Evolutionary conservation across 177 flowering plant genomes (phyloP), one percentile per base, ranked within the genome.

Genomic region (Vitis hybrid): DNA sequence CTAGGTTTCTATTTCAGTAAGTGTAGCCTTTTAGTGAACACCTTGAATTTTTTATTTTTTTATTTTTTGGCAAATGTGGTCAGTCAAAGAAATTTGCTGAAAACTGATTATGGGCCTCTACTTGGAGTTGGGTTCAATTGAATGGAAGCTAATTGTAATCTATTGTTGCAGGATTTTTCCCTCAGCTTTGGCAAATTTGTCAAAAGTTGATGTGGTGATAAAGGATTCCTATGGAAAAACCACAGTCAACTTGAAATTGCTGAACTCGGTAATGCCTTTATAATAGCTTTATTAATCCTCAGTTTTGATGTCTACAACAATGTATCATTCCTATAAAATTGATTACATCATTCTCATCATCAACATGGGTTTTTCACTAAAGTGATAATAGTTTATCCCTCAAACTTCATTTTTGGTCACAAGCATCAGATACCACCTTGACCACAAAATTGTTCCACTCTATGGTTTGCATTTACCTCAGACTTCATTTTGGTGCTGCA

Each of bases 141-240:
- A 57, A 22, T 54, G 28, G 31, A 28, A 57, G 51, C 53, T 75
- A 51, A 69, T 28, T 79, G 20, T 22, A 31, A 51, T 71, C 5
- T 66, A 31, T 75, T 65, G 57, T 79, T 64, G 68, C 87, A 92
- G 99, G 94, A 86, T 88, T 73, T 86, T 89, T 65, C 97, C 98
- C 33, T 63, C 91, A n/a, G 74, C 84, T 54, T 56, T 90, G 78
- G 96, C 93, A 68, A 87, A 77, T 76, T 78, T 93, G 65, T 81
- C 86, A 64, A 89, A 81, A 77, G 60, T 95, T 84, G 92, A 93
- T 77, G 79, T 82, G 59, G 64, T 84, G 60, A 78, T 93, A 77
- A 90, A 88, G 83, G 95, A 93, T 76, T 85, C 88, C 64, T 77
- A 80, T 80, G 83, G 89, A 68, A 91, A 83, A 44, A 74, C 85